Conservation (phyloP, 1,284 basidiomycete species). For the Cryptococcus maquisensis region DNA sequence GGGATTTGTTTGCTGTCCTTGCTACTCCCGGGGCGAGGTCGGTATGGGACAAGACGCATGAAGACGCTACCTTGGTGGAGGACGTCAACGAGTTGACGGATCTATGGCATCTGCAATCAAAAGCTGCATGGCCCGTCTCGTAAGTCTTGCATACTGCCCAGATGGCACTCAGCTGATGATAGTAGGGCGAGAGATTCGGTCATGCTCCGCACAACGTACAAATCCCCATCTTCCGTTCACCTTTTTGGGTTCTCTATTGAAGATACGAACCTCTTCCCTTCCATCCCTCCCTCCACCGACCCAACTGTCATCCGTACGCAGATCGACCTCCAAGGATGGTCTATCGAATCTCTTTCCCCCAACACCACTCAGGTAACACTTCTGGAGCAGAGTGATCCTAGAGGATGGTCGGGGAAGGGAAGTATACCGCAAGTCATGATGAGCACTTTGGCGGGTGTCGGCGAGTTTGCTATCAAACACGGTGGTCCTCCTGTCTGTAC, state of each 20-base stretch:
- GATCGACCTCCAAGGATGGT: constrained; percentile 94
- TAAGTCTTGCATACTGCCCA: constrained; percentile 51
- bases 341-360: constrained; percentile 90
- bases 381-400: constrained; percentile 94
- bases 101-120: constrained; percentile 83
- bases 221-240: constrained; percentile 90
- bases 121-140: constrained; percentile 87
- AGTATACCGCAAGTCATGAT: constrained; percentile 91
- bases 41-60: constrained; percentile 87
- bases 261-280: constrained; percentile 78
- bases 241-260: constrained; percentile 94
- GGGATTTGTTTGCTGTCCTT: constrained; percentile 91
- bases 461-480: constrained; percentile 90
- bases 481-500: constrained; percentile 90
- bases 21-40: constrained; percentile 73
- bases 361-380: constrained; percentile 92
- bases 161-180: constrained; percentile 7
- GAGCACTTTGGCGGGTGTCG: constrained; percentile 75
- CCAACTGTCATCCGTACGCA: constrained; percentile 84
- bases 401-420: constrained; percentile 94
- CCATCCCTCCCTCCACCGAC: constrained; percentile 63
- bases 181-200: constrained; percentile 81
- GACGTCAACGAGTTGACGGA: constrained; percentile 89
- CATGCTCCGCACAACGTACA: constrained; percentile 91
- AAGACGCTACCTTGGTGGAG: constrained; percentile 77